Evolutionary conservation across 805 yeast genomes (phyloP), one percentile per base, ranked within the genome.

Genomic region (Candida parachauliodes): DNA sequence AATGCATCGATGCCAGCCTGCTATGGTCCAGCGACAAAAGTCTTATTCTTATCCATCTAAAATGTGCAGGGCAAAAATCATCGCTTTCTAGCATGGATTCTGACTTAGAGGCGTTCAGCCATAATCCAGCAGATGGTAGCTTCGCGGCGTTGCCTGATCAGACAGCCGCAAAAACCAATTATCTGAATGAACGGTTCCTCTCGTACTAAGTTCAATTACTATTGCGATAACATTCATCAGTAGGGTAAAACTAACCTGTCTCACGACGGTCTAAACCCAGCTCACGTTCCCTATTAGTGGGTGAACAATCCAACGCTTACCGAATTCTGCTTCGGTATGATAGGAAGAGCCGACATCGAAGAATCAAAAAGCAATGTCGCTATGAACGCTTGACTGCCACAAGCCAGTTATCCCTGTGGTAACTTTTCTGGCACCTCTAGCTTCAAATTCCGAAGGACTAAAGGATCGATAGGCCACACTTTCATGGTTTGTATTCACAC

Each of bases 391-490:
- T n/a, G n/a, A n/a, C n/a, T n/a, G n/a, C n/a, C n/a, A n/a, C n/a
- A n/a, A n/a, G n/a, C 68, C 69, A 59, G 60, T 58, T 63, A 39
- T 39, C 42, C 42, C 65, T 57, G 66, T 59, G 65, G 63, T 60
- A 59, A 59, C 65, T 60, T 60, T 60, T 60, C 56, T 62, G 66
- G 68, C 65, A 61, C 65, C 68, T 63, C 68, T 61, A 60, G 68
- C 68, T 63, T 62, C 68, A 60, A 60, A 30, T 30, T 30, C 33
- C 33, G 33, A 30, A 17, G 33, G 33, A 30, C 33, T 30, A 62
- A 62, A 64, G 69, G 68, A 64, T 63, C 71, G 70, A 65, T 66
- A 64, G 70, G 71, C 69, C 68, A 62, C 71, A 62, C 66, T 65
- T 63, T 62, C 69, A 62, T 30, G 33, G 33, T 30, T 30, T 30